phyloP scores from a whole-genome alignment of 2,329 filamentous ascomycete species.

The Saccharata proteae region DNA sequence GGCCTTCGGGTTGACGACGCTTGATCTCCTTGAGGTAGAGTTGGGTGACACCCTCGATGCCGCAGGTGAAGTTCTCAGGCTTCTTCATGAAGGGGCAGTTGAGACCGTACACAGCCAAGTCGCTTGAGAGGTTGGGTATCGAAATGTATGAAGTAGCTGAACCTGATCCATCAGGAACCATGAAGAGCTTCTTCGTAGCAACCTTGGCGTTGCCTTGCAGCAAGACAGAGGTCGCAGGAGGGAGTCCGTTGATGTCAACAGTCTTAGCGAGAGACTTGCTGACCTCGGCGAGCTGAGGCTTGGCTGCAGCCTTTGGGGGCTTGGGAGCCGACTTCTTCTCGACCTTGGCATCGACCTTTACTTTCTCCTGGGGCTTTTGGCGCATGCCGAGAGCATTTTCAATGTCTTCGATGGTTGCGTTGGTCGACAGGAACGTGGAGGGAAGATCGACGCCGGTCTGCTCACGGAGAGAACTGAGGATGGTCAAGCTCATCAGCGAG shows the following conservation, averaged over 20 bases:
- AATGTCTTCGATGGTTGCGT: constrained; percentile 52
- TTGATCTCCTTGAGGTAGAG: constrained; percentile 60
- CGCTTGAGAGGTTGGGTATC: constrained; percentile 42
- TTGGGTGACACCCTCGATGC: constrained; percentile 51
- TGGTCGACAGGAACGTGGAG: constrained; percentile 45
- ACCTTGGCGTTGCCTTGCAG: constrained; percentile 46
- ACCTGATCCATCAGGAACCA: constrained; percentile 43
- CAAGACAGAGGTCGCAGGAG: constrained; percentile 41
- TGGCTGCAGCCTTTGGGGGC: constrained; percentile 9
- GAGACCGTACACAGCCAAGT: constrained; percentile 41
- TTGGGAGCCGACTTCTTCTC: constrained; percentile 17
- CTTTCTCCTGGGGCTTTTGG: constrained; percentile 24
- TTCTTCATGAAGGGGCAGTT: constrained; percentile 63
- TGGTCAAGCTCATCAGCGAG: constrained; percentile 40
- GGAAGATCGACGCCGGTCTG: constrained; percentile 38
- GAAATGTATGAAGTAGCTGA: constrained; percentile 56
- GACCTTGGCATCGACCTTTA: constrained; percentile 20
- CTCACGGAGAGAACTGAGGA: constrained; percentile 38
- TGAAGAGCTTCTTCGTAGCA: constrained; percentile 43
- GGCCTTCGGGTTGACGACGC: constrained; percentile 54
- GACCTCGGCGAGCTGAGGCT: constrained; percentile 34
- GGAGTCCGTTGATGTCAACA: constrained; percentile 31
- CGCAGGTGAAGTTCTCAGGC: constrained; percentile 52
- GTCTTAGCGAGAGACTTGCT: constrained; percentile 31
- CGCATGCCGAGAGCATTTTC: constrained; percentile 51